Conservation (phyloP, 192 early-diverging fungal species). For the Coemansia sp. region DNA sequence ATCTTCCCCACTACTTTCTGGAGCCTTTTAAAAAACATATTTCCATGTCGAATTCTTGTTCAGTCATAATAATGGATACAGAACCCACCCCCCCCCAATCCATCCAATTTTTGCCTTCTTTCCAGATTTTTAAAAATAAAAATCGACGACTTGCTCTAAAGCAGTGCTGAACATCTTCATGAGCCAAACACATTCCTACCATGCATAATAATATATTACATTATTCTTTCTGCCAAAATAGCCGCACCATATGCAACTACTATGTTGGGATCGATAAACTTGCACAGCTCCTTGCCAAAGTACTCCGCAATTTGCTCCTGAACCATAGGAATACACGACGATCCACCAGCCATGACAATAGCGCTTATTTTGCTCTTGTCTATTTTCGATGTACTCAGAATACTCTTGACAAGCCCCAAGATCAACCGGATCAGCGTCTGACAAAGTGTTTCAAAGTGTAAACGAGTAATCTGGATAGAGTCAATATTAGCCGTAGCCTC, state of each 20-base stretch:
- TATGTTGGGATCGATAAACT: slow-evolving; percentile 98
- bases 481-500: slow-evolving; percentile 93
- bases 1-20: no score
- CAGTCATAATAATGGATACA: no score
- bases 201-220: no score
- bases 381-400: slow-evolving; percentile 92
- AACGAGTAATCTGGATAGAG: slow-evolving; percentile 96
- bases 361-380: slow-evolving; percentile 88
- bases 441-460: slow-evolving; percentile 98
- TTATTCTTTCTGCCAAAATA: slow-evolving; percentile 49
- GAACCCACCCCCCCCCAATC: no score
- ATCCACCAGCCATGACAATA: slow-evolving; percentile 97
- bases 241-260: slow-evolving; percentile 98
- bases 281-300: slow-evolving; percentile 99
- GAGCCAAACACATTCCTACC: no score
- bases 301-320: slow-evolving; percentile 95
- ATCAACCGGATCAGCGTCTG: slow-evolving; percentile 92
- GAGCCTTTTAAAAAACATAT: no score
- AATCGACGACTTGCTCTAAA: no score
- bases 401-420: slow-evolving; percentile 93
- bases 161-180: no score
- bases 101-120: no score
- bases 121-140: no score
- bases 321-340: slow-evolving; percentile 98
- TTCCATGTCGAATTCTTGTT: no score